These are phyloP conservation scores for Fusarium dimerum DNA, from an alignment of 2,329 filamentous ascomycete genomes.

Conservation along the genomic window DNA sequence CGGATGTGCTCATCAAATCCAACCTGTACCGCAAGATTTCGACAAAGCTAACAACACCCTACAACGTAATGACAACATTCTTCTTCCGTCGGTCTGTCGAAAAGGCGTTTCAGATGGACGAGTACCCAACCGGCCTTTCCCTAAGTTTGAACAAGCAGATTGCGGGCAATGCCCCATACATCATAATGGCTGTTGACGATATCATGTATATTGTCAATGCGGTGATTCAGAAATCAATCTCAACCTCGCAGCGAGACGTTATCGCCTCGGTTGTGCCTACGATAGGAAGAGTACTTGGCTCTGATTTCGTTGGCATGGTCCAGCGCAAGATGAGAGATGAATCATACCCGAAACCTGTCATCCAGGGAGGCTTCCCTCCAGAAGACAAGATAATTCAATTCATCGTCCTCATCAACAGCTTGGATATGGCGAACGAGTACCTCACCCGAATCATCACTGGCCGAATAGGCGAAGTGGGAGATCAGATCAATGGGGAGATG, in stretches of 20 bases:
- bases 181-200: slow-evolving; percentile 94
- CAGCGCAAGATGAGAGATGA: slow-evolving; percentile 98
- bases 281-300: slow-evolving; percentile 76
- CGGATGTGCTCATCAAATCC: slow-evolving; percentile 75
- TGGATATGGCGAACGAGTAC: slow-evolving; percentile 91
- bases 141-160: slow-evolving; percentile 73
- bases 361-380: slow-evolving; percentile 80
- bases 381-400: slow-evolving; percentile 89
- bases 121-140: slow-evolving; percentile 77
- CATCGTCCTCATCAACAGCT: slow-evolving; percentile 90
- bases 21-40: slow-evolving; percentile 78
- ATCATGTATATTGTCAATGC: slow-evolving; percentile 99
- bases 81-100: slow-evolving; percentile 96
- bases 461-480: slow-evolving; percentile 53
- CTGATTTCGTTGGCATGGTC: slow-evolving; percentile 95
- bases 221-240: slow-evolving; percentile 81
- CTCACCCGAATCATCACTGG: slow-evolving; percentile 79
- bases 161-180: slow-evolving; percentile 80
- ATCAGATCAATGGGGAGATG: slow-evolving; percentile 35
- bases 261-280: slow-evolving; percentile 77
- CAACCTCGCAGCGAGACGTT: slow-evolving; percentile 80
- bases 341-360: slow-evolving; percentile 77
- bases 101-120: slow-evolving; percentile 96
- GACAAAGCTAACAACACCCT: slow-evolving; percentile 73
- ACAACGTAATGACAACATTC: slow-evolving; percentile 91